Evolutionary conservation across 2,329 filamentous ascomycete species (phyloP), one percentile per base, ranked within the genome.

Genomic region (Triangularia setosa): DNA sequence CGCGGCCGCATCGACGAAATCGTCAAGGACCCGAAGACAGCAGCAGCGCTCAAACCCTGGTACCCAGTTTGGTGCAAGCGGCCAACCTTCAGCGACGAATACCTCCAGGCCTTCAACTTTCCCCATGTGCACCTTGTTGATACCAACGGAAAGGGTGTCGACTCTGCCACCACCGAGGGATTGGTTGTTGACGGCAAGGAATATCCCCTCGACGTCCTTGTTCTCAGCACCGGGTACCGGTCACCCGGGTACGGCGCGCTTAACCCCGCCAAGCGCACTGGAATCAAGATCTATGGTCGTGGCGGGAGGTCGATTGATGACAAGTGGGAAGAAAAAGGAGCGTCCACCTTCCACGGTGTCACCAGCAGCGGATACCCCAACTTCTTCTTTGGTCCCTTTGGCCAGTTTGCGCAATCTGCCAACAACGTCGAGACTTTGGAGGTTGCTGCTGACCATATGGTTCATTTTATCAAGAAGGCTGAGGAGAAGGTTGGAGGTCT

Each of bases 51-150:
- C 6, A 84, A 86, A 70, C 77, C 85, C 0, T 87, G 84, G 83
- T 90, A 89, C 70, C 80, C 83, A 0, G 74, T 75, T 0, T 87
- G 83, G 80, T 90, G 87, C 77, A 90, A 90, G 72, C 81, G 87
- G 0, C 86, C 87, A 0, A 81, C 78, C 48, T 89, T 88, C 73
- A 84, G 85, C 73, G 84, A 89, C 69, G 79, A 81, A 4, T 89
- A 87, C 69, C 79, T 89, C 0, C 70, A 78, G 2, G 69, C 81
- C 0, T 90, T 89, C 79, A 90, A 90, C 73, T 72, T 71, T 28
- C 73, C 79, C 0, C 82, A 87, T 68, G 87, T 90, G 3, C 78
- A 79, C 5, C 80, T 90, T 0, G 77, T 90, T 16, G 84, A 90
- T 71, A 89, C 85, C 0, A 74, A 83, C 28, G 84, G 83, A 4